Percentiles rank a stretch among this genome's conserved stretches.
Evolutionary conservation across 75 land plant species (phyloP).

Genomic region (Larix kaempferi): DNA sequence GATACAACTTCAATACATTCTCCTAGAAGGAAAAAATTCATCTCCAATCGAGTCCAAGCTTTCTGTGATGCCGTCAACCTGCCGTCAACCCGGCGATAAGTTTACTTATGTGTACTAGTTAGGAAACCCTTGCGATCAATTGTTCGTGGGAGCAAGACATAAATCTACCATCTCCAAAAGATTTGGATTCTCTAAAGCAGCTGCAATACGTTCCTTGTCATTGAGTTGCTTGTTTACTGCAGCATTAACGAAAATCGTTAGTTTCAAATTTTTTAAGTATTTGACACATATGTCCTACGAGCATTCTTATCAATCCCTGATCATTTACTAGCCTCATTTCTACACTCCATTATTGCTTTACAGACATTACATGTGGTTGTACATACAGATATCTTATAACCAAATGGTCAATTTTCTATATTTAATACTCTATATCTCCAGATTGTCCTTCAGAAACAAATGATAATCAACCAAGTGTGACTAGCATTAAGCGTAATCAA

Average conservation of each 20-base stretch:
- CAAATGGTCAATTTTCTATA: not conserved
- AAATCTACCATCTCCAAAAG: slow-evolving; percentile 77
- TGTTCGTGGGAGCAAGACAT: slow-evolving; percentile 56
- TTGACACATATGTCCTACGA: not conserved
- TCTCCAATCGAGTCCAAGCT: too few species aligned
- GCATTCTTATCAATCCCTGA: not conserved
- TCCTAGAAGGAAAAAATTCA: too few species aligned
- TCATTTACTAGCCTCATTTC: not conserved
- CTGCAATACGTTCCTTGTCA: slow-evolving; percentile 93
- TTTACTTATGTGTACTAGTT: too few species aligned
- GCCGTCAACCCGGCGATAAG: too few species aligned
- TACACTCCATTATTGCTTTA: not conserved
- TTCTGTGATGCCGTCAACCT: too few species aligned
- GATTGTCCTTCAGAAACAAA: not conserved
- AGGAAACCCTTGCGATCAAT: not conserved
- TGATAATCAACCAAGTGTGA: not conserved
- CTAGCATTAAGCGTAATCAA: not conserved
- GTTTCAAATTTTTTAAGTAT: not conserved
- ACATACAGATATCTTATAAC: not conserved
- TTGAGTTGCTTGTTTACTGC: slow-evolving; percentile 97
- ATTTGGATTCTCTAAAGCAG: slow-evolving; percentile 89
- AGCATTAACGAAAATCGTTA: not conserved
- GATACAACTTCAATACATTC: too few species aligned
- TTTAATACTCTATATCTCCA: not conserved
- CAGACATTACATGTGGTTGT: not conserved